A percentile compares a stretch with the other conserved stretches of the same genome.
Conservation (phyloP, 495 filamentous ascomycete genomes). For the Xylaria bambusicola region DNA sequence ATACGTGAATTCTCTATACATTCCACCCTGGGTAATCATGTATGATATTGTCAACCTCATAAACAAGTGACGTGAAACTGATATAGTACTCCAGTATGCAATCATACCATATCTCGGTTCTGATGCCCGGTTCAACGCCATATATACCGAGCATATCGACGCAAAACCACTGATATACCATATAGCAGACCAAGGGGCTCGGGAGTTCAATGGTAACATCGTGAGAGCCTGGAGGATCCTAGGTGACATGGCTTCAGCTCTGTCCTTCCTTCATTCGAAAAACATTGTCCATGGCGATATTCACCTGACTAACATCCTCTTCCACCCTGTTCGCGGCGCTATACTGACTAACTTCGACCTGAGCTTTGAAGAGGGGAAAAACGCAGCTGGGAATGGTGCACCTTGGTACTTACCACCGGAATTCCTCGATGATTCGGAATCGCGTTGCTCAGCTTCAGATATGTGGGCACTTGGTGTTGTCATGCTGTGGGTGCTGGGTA, state of each 20-base stretch:
- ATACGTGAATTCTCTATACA: constrained; percentile 1
- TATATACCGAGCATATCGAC: constrained; percentile 9
- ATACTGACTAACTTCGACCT: not conserved
- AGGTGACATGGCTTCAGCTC: not conserved
- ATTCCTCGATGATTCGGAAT: not conserved
- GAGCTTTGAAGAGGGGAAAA: not conserved
- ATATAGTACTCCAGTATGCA: not conserved
- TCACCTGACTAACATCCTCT: constrained; percentile 1
- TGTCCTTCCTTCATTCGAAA: not conserved
- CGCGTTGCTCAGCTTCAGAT: not conserved
- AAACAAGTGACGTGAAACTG: too few relatives aligned
- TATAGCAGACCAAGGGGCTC: not conserved
- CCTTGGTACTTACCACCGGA: constrained; percentile 13
- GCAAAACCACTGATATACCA: not conserved
- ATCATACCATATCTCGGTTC: not conserved
- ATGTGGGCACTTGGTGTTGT: constrained; percentile 15
- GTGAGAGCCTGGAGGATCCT: constrained; percentile 4
- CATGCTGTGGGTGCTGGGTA: constrained; percentile 8
- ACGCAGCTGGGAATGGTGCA: not conserved
- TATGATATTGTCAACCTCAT: not conserved
- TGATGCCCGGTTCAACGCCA: constrained; percentile 10
- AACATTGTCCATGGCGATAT: constrained; percentile 4
- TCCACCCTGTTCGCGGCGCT: constrained; percentile 5
- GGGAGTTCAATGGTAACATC: not conserved
- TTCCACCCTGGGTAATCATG: constrained; percentile 1